Evolutionary conservation across 257 asterid genomes (phyloP).

Genomic region (Solanum dulcamara): DNA sequence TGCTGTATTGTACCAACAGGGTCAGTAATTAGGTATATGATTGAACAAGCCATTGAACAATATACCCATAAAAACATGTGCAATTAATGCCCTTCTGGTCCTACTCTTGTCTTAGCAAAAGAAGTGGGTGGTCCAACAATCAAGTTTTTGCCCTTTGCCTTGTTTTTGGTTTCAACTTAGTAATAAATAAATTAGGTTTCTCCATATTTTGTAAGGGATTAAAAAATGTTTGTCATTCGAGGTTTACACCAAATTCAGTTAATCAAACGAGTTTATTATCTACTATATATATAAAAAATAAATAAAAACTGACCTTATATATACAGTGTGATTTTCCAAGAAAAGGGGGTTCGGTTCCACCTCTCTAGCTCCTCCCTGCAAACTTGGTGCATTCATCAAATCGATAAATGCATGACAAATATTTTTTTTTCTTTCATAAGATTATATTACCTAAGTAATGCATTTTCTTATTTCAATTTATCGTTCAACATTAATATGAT

Average conservation of each 20-base stretch:
- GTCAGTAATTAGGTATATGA: neutral
- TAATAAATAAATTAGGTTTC: neutral
- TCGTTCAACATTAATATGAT: neutral
- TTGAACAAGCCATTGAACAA: neutral
- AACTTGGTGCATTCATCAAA: neutral
- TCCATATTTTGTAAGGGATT: neutral
- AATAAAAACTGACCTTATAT: neutral
- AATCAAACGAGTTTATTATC: neutral
- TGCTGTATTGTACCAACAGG: neutral
- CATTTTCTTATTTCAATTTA: neutral
- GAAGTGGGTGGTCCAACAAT: neutral
- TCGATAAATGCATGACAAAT: neutral
- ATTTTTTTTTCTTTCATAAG: neutral
- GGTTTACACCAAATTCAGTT: neutral
- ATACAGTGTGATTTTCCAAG: neutral
- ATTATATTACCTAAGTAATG: neutral
- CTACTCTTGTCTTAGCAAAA: neutral
- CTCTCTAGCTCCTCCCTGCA: neutral
- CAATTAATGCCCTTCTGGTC: neutral
- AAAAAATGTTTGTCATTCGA: neutral
- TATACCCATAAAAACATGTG: neutral
- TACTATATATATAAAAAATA: neutral
- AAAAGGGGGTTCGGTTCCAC: too few relatives aligned
- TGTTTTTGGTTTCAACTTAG: neutral
- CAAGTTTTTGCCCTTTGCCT: neutral